These are phyloP conservation scores for Aspergillus kassunensis DNA, from an alignment of 495 filamentous ascomycete species.

Conservation along the genomic window DNA sequence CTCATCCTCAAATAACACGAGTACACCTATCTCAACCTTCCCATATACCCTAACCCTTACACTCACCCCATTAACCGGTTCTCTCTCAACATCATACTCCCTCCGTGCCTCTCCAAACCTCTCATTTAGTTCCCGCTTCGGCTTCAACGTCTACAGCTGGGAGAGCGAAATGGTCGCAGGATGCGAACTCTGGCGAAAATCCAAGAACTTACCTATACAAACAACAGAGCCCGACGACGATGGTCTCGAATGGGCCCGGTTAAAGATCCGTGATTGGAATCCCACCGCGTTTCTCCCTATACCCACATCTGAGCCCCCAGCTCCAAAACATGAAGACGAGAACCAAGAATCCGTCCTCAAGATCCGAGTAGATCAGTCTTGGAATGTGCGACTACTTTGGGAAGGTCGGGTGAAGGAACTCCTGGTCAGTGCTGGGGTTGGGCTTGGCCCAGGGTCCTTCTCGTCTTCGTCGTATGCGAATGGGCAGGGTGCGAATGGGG, in stretches of 20 bases:
- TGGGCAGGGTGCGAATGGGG: conserved; percentile 23
- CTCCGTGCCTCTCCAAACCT: conserved; percentile 77
- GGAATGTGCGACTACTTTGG: conserved; percentile 83
- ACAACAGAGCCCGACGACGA: conserved; percentile 31
- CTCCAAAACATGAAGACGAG: conserved; percentile 44
- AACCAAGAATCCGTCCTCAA: conserved; percentile 85
- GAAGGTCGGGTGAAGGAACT: conserved; percentile 91
- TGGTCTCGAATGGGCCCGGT: conserved; percentile 42
- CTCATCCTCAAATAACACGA: conserved; percentile 12
- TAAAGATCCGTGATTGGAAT: conserved; percentile 34
- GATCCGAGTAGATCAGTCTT: conserved; percentile 78
- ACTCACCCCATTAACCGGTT: conserved; percentile 89
- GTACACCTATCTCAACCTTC: conserved; percentile 49
- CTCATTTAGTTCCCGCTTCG: conserved; percentile 82
- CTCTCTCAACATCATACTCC: conserved; percentile 82
- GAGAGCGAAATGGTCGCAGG: conserved; percentile 90
- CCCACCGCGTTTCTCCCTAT: conserved; percentile 18
- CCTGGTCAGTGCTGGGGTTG: conserved; percentile 83
- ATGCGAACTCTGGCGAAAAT: conserved; percentile 77
- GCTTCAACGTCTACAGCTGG: conserved; percentile 98
- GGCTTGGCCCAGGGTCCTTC: conserved; percentile 54
- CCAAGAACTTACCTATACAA: conserved; percentile 31
- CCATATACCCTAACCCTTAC: conserved; percentile 91
- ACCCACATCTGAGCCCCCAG: conserved; percentile 18
- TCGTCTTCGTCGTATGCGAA: conserved; percentile 30